Conservation (phyloP, 1,284 basidiomycete genomes). For the Taiwanofungus camphoratus region DNA sequence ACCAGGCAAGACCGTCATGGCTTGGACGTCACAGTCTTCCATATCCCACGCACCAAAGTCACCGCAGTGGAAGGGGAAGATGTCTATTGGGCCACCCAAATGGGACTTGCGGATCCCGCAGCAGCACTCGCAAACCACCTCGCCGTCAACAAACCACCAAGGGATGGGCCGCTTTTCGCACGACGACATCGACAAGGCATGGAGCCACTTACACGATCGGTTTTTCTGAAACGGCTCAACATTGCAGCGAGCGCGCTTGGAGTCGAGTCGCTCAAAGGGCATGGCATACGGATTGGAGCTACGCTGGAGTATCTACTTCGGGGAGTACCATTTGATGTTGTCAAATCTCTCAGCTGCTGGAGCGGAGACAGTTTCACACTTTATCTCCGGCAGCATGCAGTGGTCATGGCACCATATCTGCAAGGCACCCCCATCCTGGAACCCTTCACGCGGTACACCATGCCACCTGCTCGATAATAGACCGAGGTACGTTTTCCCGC, state of each 20-base stretch:
- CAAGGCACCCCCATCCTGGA: slow-evolving; percentile 16
- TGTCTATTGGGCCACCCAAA: slow-evolving; percentile 6
- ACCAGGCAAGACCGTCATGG: slow-evolving; percentile 2
- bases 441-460: slow-evolving; percentile 15
- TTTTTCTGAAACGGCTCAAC: background rate
- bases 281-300: slow-evolving; percentile 33
- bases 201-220: slow-evolving; percentile 2
- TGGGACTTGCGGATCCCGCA: background rate
- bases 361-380: slow-evolving; percentile 26
- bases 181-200: background rate
- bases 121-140: slow-evolving; percentile 4
- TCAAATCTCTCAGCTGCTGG: slow-evolving; percentile 31
- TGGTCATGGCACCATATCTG: slow-evolving; percentile 16
- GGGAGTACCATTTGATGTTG: slow-evolving; percentile 29
- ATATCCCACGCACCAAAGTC: slow-evolving; percentile 2
- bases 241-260: background rate
- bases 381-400: slow-evolving; percentile 15
- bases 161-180: slow-evolving; percentile 1
- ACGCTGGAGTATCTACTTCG: slow-evolving; percentile 33
- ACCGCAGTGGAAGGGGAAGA: slow-evolving; percentile 2
- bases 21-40: background rate
- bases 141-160: slow-evolving; percentile 2
- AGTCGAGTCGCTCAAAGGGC: slow-evolving; percentile 20
- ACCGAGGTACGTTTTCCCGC: too few species aligned
- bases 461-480: slow-evolving; percentile 8